Base-by-base conservation (phyloP, 768 basidiomycete species). In the Kwoniella dejecticola region DNA sequence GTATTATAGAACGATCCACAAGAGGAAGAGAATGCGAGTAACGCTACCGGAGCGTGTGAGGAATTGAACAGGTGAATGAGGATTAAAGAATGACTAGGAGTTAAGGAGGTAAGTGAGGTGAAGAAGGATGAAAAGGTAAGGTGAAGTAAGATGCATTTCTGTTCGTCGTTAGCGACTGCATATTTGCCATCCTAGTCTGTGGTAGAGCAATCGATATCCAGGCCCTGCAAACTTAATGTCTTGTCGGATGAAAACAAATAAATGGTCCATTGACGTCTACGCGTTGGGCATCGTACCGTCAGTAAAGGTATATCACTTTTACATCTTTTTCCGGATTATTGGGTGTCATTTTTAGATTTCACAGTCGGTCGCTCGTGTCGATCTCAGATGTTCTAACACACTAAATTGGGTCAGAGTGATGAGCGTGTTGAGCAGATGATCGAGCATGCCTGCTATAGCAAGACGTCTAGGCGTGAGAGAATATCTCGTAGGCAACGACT, bases 251-350 rank as follows among this genome's bases (percentile, higher is more conserved):
- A 36, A 42, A 42, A 42, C 41, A 42, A 42, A 42, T 42, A n/a
- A 36, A 7, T 36, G 7, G 7, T 36, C 15, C n/a, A n/a, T 36
- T 36, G 15, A 15, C 33, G 15, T 36, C 15, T 36, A 36, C 33
- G 33, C 33, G 33, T 36, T 36, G 15, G 15, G 15, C 33, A 36
- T 36, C 15, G 33, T 36, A 7, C 33, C 33, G 33, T 60, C 58
- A 45, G 42, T 60, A 60, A 42, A 47, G 58, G 44, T 52, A 60
- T 60, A 52, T 60, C 58, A 60, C 21, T 47, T 46, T 23, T 13
- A 30, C 26, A 13, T 7, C 11, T 38, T 38, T 38, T 42, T n/a
- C 41, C 41, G 19, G 17, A 42, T 42, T n/a, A 5, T 42, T 31
- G 8, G 30, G 7, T 49, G 8, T 23, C 5, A 31, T 10, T 36